Evolutionary conservation across 306 rosid species (phyloP).

Genomic region (Prinsepia uniflora): DNA sequence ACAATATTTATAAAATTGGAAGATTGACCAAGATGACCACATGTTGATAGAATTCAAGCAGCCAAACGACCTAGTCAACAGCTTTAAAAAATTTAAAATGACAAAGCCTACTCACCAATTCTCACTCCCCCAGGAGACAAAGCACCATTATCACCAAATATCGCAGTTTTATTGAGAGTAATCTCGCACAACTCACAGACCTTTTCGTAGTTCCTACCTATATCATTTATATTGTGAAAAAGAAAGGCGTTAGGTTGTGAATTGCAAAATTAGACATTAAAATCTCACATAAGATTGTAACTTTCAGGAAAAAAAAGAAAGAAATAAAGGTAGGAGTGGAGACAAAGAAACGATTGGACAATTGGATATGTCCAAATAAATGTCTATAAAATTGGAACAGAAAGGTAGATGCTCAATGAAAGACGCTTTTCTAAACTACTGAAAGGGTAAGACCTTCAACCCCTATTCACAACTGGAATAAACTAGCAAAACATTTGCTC

Average conservation of each 20-base stretch:
- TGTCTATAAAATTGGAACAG: not conserved
- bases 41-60: constrained; percentile 1
- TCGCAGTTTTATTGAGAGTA: constrained; percentile 67
- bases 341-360: not conserved
- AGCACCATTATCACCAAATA: constrained; percentile 62
- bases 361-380: not conserved
- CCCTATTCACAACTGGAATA: not conserved
- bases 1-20: not conserved
- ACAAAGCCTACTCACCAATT: constrained; percentile 52
- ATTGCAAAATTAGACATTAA: not conserved
- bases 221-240: constrained; percentile 14
- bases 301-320: too few species aligned
- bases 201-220: constrained; percentile 74
- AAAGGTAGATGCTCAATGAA: not conserved
- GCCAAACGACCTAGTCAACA: not conserved
- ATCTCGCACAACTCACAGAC: constrained; percentile 79
- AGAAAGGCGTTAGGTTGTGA: not conserved
- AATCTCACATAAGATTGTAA: not conserved
- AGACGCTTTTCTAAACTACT: not conserved
- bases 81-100: not conserved
- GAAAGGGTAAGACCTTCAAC: not conserved
- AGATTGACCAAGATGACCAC: not conserved
- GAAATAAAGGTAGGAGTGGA: not conserved
- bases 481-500: not conserved
- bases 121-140: constrained; percentile 75